Conservation (phyloP, 1,139 yeast genomes). For the Lodderomyces theae region DNA sequence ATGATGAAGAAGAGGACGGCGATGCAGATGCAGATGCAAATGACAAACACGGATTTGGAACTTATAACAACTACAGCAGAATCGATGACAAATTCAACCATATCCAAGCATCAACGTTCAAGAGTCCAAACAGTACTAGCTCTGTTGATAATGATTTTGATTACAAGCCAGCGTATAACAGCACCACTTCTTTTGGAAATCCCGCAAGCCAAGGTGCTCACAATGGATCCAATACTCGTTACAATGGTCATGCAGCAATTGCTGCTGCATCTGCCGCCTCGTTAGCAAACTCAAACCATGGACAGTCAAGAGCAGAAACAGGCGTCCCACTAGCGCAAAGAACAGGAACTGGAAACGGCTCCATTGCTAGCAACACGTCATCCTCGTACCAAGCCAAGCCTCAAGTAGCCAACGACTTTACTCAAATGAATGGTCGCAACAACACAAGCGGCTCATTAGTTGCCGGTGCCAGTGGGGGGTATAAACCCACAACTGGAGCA, state of each 20-base stretch:
- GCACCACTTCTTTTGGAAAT: slow-evolving; percentile 1
- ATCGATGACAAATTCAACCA: slow-evolving; percentile 14
- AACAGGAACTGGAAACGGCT: slow-evolving; percentile 7
- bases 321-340: slow-evolving; percentile 5
- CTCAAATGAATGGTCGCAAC: slow-evolving; percentile 15
- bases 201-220: slow-evolving; percentile 1
- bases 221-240: background rate
- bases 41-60: slow-evolving; percentile 9
- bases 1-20: slow-evolving; percentile 23
- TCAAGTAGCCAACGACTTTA: slow-evolving; percentile 36
- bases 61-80: slow-evolving; percentile 8
- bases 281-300: background rate
- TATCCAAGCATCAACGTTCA: slow-evolving; percentile 14
- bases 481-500: slow-evolving; percentile 9
- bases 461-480: slow-evolving; percentile 1
- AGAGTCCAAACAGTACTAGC: slow-evolving; percentile 12
- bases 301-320: background rate
- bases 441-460: slow-evolving; percentile 1
- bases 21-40: slow-evolving; percentile 21
- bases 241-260: slow-evolving; percentile 4
- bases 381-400: slow-evolving; percentile 35
- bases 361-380: slow-evolving; percentile 19
- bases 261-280: slow-evolving; percentile 6
- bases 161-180: slow-evolving; percentile 18
- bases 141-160: slow-evolving; percentile 31